Base-by-base conservation (phyloP, 768 basidiomycete genomes). In the Lentinula raphanica region DNA sequence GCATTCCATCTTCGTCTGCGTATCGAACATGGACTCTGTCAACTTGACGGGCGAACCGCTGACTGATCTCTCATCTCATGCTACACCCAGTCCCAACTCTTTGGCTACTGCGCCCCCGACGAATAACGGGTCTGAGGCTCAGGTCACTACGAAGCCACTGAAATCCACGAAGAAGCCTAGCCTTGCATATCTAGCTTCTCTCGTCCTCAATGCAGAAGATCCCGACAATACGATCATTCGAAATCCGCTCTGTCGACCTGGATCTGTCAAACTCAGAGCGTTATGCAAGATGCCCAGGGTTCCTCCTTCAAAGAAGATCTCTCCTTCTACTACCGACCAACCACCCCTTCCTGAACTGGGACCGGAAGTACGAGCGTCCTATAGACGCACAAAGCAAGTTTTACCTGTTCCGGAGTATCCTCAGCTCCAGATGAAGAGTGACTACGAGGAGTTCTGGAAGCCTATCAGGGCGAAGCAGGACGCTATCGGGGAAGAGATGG, bases 291-390 rank as follows among this genome's bases (percentile, higher is more conserved):
- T 44, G 3, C 42, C 42, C 7, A 44, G 19, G 8, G 32, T 35
- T 13, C 32, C 32, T 7, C 32, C 32, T 5, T 35, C 32, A 13
- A 35, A 35, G 6, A 7, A 13, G 13, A 7, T 8, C 32, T 35
- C 32, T 1, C 32, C 0, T 35, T 35, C 32, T 35, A 13, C 5
- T 13, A 13, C 32, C 13, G 1, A 35, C 8, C 32, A 35, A 35
- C n/a, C n/a, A n/a, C 9, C 32, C 13, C 9, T 35, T 6, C 9
- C 2, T 8, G 9, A 1, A 0, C 32, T 13, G 13, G 32, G 32
- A 13, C 13, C 32, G 13, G 32, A 13, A 1, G 32, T 0, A 35
- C 0, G 0, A 8, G 1, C 5, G 0, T n/a, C n/a, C n/a, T n/a
- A n/a, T n/a, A n/a, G n/a, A n/a, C n/a, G n/a, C n/a, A n/a, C n/a